phyloP scores from a whole-genome alignment of 306 rosid genomes.

The Chamaecrista fasciculata region DNA sequence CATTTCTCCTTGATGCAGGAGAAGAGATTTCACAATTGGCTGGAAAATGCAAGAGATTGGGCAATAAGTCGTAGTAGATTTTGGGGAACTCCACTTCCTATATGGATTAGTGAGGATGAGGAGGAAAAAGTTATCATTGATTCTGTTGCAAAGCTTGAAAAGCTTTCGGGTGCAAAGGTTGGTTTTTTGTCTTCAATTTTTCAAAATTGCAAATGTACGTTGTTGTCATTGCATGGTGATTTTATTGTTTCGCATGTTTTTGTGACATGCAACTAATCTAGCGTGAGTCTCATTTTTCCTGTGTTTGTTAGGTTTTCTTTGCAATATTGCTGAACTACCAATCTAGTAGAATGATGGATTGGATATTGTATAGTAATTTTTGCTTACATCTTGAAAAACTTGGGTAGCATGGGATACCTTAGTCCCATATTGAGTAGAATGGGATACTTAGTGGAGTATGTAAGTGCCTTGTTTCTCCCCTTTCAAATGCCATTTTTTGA shows the following conservation, averaged over 20 bases:
- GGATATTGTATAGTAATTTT: constrained; percentile 3
- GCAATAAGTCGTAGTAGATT: constrained; percentile 97
- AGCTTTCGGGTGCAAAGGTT: constrained; percentile 84
- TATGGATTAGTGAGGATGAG: constrained; percentile 94
- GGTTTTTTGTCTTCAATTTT: constrained; percentile 27
- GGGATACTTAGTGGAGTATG: too few relatives aligned
- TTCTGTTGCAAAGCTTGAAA: constrained; percentile 83
- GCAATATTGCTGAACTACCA: not conserved
- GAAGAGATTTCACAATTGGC: constrained; percentile 95
- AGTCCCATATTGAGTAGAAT: too few relatives aligned
- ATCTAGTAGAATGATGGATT: not conserved
- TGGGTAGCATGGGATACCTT: too few relatives aligned
- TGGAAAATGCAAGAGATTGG: constrained; percentile 99
- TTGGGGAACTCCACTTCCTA: constrained; percentile 98
- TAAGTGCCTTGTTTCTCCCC: too few relatives aligned
- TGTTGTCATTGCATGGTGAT: constrained; percentile 10
- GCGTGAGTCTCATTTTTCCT: not conserved
- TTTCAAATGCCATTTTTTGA: too few relatives aligned
- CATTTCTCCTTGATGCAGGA: constrained; percentile 48
- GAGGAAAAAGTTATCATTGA: constrained; percentile 73
- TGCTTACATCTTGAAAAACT: not conserved
- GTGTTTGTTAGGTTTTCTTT: constrained; percentile 3
- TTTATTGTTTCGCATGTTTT: constrained; percentile 7
- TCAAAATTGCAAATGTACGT: not conserved
- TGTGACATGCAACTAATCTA: not conserved